Percentiles rank a stretch among this genome's conserved stretches.
Conservation (phyloP, 805 yeast genomes). For the Teunomyces gatunensis region DNA sequence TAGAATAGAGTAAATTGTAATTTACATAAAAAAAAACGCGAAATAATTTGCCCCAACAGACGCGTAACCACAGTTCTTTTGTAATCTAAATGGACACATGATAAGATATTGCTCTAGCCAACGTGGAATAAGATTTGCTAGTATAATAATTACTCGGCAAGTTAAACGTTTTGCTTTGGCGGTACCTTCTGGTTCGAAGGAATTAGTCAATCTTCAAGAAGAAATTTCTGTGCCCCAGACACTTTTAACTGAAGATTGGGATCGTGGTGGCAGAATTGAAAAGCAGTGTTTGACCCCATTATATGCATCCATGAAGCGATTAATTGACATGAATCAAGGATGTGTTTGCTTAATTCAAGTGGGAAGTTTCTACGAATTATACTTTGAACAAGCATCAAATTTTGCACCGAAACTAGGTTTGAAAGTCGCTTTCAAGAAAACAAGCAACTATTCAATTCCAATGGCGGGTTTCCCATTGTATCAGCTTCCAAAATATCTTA, state of each 20-base stretch:
- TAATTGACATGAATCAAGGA: constrained; percentile 35
- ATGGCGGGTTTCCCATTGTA: constrained; percentile 91
- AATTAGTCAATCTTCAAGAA: background rate
- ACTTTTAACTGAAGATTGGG: constrained; percentile 26
- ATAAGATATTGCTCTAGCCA: background rate
- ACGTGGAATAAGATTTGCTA: background rate
- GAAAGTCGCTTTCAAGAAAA: constrained; percentile 59
- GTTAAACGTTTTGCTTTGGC: background rate
- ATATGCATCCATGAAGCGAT: constrained; percentile 29
- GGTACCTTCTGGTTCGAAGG: background rate
- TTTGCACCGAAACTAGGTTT: constrained; percentile 71
- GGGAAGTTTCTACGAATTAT: constrained; percentile 84
- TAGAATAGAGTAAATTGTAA: background rate
- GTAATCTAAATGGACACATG: background rate
- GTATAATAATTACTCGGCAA: background rate
- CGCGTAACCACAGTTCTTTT: background rate
- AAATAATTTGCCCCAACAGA: background rate
- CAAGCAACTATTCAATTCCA: constrained; percentile 47
- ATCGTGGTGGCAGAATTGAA: constrained; percentile 38
- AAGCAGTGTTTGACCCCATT: constrained; percentile 32
- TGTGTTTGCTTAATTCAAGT: constrained; percentile 61
- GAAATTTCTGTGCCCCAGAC: background rate
- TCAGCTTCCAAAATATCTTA: constrained; percentile 70
- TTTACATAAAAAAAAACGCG: background rate
- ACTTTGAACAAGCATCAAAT: constrained; percentile 81